phyloP scores from a whole-genome alignment of 164 flowering plant species.

The Cinnamomum micranthum region DNA sequence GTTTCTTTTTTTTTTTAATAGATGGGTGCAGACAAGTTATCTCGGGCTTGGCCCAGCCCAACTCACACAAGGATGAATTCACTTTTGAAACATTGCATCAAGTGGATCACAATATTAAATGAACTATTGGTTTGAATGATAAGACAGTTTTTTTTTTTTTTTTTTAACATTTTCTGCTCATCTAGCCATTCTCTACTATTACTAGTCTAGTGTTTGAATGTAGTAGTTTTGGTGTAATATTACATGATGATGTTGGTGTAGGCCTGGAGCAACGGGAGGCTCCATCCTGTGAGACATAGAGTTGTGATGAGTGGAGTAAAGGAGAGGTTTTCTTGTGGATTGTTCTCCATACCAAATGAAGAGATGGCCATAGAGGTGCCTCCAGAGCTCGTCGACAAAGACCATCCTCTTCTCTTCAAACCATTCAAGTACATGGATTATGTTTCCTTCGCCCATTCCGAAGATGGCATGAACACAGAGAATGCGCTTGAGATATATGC shows the following conservation, averaged over 20 bases:
- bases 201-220: background rate
- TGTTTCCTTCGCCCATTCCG: conserved; percentile 19
- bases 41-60: too few species aligned
- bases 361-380: conserved; percentile 35
- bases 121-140: background rate
- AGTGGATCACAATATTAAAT: background rate
- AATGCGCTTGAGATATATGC: conserved; percentile 37
- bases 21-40: too few species aligned
- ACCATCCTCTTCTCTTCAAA: conserved; percentile 48
- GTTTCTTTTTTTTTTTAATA: too few species aligned
- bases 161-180: background rate
- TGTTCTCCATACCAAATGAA: conserved; percentile 40
- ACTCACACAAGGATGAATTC: too few species aligned
- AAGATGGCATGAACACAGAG: background rate
- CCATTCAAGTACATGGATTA: conserved; percentile 40
- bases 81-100: background rate
- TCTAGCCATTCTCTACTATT: background rate
- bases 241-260: conserved; percentile 5
- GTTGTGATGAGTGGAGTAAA: conserved; percentile 43
- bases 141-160: background rate
- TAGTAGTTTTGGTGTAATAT: background rate
- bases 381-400: conserved; percentile 44
- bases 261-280: conserved; percentile 72
- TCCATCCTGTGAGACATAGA: conserved; percentile 44
- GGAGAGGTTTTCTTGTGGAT: conserved; percentile 38